Percentiles rank a stretch among this genome's conserved stretches.
These are phyloP conservation scores for Chaetomium sp. DNA, from an alignment of 2,329 filamentous ascomycete species.

Conservation along the genomic window DNA sequence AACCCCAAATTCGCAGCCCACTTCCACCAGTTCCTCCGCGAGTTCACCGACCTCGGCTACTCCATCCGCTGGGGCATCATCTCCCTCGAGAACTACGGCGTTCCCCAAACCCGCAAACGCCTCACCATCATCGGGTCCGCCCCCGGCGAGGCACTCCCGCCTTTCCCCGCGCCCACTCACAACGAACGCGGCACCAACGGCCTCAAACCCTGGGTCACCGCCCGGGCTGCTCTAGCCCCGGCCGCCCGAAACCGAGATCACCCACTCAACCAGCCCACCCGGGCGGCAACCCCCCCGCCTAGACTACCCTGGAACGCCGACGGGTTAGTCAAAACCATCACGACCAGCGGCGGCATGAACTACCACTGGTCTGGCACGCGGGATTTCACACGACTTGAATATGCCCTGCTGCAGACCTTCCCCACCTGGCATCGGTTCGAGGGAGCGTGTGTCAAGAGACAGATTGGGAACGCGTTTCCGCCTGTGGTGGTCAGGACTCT, in stretches of 20 bases:
- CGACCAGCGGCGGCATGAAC: constrained; percentile 54
- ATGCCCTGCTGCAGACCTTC: constrained; percentile 65
- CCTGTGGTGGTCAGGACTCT: constrained; percentile 47
- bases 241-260: constrained; percentile 21
- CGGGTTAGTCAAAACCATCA: constrained; percentile 52
- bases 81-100: constrained; percentile 43
- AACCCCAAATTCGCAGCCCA: constrained; percentile 45
- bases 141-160: constrained; percentile 63
- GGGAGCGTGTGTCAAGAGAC: constrained; percentile 42
- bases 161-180: constrained; percentile 59
- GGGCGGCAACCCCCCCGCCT: constrained; percentile 8
- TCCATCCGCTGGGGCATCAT: constrained; percentile 64
- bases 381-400: constrained; percentile 60
- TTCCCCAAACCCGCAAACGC: constrained; percentile 43
- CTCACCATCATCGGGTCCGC: constrained; percentile 53
- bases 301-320: constrained; percentile 40
- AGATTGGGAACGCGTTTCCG: constrained; percentile 78
- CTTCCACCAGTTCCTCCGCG: constrained; percentile 54
- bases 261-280: constrained; percentile 35
- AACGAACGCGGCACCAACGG: constrained; percentile 31
- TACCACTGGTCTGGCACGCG: constrained; percentile 60
- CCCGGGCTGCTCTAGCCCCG: constrained; percentile 35
- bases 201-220: constrained; percentile 38
- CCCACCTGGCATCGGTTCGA: constrained; percentile 53
- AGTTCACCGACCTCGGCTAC: constrained; percentile 60